phyloP scores from a whole-genome alignment of 768 basidiomycete genomes.

The Saitozyma sp. region DNA sequence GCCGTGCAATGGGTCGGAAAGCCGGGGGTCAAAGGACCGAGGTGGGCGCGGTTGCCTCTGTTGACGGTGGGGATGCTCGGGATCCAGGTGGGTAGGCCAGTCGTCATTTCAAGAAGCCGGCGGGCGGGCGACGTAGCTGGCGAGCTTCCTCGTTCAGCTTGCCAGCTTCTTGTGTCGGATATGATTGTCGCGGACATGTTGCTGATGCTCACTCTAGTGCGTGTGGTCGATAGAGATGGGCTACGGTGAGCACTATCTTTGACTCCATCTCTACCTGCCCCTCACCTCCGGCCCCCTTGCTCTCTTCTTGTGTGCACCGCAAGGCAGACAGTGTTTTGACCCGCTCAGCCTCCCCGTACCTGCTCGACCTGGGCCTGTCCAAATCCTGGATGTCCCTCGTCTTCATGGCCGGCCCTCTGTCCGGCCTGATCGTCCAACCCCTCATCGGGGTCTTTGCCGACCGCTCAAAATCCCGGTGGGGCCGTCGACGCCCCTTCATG shows the following conservation, averaged over 20 bases:
- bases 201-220: conserved; percentile 24
- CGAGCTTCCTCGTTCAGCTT: too few species aligned
- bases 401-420: conserved; percentile 87
- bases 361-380: conserved; percentile 80
- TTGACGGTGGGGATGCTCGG: conserved; percentile 78
- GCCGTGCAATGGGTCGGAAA: conserved; percentile 52
- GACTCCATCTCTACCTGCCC: neutral
- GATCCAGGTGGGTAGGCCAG: conserved; percentile 62
- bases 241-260: conserved; percentile 60
- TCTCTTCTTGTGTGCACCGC: too few species aligned
- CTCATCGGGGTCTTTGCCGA: conserved; percentile 80
- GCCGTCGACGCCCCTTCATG: conserved; percentile 85
- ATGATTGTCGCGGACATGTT: neutral
- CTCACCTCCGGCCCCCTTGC: neutral
- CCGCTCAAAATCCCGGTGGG: conserved; percentile 76
- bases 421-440: conserved; percentile 87
- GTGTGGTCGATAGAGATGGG: conserved; percentile 96
- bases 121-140: neutral
- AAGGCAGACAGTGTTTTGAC: too few species aligned
- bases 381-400: conserved; percentile 86
- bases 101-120: neutral
- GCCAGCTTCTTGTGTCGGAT: too few species aligned
- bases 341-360: conserved; percentile 70
- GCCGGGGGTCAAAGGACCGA: conserved; percentile 49
- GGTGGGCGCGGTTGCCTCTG: conserved; percentile 49